Evolutionary conservation across 129 eudicot genomes (phyloP).

Genomic region (Gnaphalium uliginosum): DNA sequence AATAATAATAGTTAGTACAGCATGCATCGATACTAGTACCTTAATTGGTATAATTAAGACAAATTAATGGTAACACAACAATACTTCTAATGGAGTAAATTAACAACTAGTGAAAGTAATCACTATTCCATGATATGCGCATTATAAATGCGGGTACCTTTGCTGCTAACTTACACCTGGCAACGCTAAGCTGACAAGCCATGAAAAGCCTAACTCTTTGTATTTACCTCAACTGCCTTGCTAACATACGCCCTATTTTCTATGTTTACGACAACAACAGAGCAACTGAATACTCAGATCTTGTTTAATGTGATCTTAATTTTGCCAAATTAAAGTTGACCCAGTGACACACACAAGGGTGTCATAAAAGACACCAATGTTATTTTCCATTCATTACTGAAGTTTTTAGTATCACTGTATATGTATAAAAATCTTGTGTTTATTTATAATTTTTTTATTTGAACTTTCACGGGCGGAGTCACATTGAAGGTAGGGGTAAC

Average conservation of each 20-base stretch:
- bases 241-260: constrained; percentile 15
- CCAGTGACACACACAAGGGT: constrained; percentile 8
- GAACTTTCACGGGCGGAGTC: too few species aligned
- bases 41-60: constrained; percentile 17
- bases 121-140: constrained; percentile 16
- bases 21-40: constrained; percentile 11
- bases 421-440: too few species aligned
- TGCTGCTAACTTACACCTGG: constrained; percentile 29
- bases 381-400: background rate
- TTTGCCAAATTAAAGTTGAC: constrained; percentile 15
- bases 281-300: background rate
- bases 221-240: constrained; percentile 31
- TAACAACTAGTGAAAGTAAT: background rate
- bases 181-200: constrained; percentile 24
- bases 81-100: background rate
- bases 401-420: too few species aligned
- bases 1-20: background rate
- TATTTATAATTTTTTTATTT: too few species aligned
- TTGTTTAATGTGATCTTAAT: constrained; percentile 7
- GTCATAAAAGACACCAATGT: constrained; percentile 6
- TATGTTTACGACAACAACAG: background rate
- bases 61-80: constrained; percentile 1
- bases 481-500: too few species aligned
- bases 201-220: constrained; percentile 15
- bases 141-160: constrained; percentile 14